These are phyloP conservation scores for Colletotrichum costaricense DNA, from an alignment of 2,329 filamentous ascomycete species.

Conservation along the genomic window DNA sequence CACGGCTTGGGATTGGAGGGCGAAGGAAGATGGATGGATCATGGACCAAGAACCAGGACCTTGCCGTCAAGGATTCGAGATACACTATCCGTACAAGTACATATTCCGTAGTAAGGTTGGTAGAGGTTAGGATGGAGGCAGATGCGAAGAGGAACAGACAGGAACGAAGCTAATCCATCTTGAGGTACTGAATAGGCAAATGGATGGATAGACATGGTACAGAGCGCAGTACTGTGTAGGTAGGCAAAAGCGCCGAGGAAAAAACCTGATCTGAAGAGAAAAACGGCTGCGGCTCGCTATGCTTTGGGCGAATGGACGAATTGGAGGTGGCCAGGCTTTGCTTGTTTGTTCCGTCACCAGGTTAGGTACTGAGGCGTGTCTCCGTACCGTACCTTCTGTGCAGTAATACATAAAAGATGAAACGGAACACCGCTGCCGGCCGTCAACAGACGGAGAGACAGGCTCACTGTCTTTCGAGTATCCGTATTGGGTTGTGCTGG, in stretches of 20 bases:
- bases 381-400: neutral
- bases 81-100: too few relatives aligned
- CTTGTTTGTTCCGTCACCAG: neutral
- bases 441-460: too few relatives aligned
- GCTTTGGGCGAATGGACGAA: too few relatives aligned
- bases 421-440: neutral
- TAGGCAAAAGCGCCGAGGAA: neutral
- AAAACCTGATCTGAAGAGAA: neutral
- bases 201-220: neutral
- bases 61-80: neutral
- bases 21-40: neutral
- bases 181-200: neutral
- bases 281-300: too few relatives aligned
- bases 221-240: too few relatives aligned
- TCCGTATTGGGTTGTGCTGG: too few relatives aligned
- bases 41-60: neutral
- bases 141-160: neutral
- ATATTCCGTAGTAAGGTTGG: too few relatives aligned
- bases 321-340: neutral
- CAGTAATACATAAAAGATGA: neutral
- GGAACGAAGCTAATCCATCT: neutral
- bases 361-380: neutral
- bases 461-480: neutral
- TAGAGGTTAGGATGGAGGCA: too few relatives aligned
- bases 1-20: neutral